A percentile compares a stretch with the other conserved stretches of the same genome.
phyloP scores from a whole-genome alignment of 129 eudicot genomes.

The Escallonia rubra region DNA sequence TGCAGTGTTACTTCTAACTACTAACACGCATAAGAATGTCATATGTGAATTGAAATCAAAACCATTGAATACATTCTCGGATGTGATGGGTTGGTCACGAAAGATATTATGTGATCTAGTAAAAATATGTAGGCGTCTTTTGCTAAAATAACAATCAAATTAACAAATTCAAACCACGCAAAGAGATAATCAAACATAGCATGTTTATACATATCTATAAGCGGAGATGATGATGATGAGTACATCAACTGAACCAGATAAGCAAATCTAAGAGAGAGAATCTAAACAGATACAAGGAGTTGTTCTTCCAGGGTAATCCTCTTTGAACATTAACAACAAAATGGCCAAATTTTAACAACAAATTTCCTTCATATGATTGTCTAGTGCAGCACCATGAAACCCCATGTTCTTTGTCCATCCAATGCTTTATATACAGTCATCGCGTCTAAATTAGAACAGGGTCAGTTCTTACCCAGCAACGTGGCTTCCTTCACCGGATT shows the following conservation, averaged over 20 bases:
- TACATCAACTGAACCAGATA: not conserved
- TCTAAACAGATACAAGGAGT: not conserved
- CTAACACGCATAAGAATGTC: too few species aligned
- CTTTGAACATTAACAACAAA: conserved; percentile 24
- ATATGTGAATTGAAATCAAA: too few species aligned
- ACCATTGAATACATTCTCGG: too few species aligned
- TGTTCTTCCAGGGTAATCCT: not conserved
- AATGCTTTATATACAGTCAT: conserved; percentile 38
- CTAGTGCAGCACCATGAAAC: conserved; percentile 7
- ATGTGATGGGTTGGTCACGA: too few species aligned
- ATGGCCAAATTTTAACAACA: conserved; percentile 18
- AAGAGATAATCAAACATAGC: not conserved
- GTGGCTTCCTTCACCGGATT: not conserved
- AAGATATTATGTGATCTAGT: too few species aligned
- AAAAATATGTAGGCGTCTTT: too few species aligned
- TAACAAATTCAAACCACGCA: too few species aligned
- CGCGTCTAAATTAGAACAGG: conserved; percentile 1
- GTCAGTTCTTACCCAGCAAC: not conserved
- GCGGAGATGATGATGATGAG: not conserved
- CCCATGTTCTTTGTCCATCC: conserved; percentile 11
- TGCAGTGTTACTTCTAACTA: too few species aligned
- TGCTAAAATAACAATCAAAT: too few species aligned
- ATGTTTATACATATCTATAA: not conserved
- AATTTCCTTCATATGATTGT: conserved; percentile 7
- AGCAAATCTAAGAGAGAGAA: not conserved